Evolutionary conservation across 768 basidiomycete species (phyloP), one percentile per base, ranked within the genome.

Genomic region (Daedaleopsis sinensis): DNA sequence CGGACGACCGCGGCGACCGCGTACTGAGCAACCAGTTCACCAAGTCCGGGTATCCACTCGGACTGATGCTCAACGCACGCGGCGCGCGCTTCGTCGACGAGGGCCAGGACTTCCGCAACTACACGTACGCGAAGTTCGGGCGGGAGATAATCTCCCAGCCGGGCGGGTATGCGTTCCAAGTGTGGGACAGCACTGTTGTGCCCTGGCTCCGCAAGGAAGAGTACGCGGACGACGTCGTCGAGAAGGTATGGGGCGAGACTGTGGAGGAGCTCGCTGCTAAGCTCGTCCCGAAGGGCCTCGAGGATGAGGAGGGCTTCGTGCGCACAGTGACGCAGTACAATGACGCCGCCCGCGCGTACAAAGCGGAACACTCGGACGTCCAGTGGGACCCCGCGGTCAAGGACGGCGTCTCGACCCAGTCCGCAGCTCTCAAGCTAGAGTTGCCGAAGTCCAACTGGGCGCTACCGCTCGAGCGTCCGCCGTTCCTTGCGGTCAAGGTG

Each of bases 361-460:
- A 68, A 21, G 65, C 55, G 19, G 79, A 79, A 63, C 56, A 79
- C 56, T 72, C 75, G 5, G 66, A 59, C 11, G 47, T 55, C 48
- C 64, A 60, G 21, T 90, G 88, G 86, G 80, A 90, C 70, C 88
- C 87, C 18, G 77, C 87, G 1, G 73, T 84, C 37, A 89, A 89
- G 67, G 88, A 90, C 63, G 81, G 82, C 4, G 66, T 86, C 16
- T 82, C 83, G 5, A 88, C 87, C 0, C 77, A 82, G 58, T 80
- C 82, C 2, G 71, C 68, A 3, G 50, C 47, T 0, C 61, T 61
- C 16, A 71, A 70, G 23, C 70, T 88, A 37, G 49, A 67, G 13
- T 63, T 82, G 13, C 78, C 85, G 12, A 90, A 90, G 70, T 84
- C 86, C 0, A 89, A 90, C 65, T 90, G 88, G 88, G 89, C 88